A percentile compares a stretch with the other conserved stretches of the same genome.
These are phyloP conservation scores for Telopea speciosissima DNA, from an alignment of 177 flowering plant species.

Conservation along the genomic window DNA sequence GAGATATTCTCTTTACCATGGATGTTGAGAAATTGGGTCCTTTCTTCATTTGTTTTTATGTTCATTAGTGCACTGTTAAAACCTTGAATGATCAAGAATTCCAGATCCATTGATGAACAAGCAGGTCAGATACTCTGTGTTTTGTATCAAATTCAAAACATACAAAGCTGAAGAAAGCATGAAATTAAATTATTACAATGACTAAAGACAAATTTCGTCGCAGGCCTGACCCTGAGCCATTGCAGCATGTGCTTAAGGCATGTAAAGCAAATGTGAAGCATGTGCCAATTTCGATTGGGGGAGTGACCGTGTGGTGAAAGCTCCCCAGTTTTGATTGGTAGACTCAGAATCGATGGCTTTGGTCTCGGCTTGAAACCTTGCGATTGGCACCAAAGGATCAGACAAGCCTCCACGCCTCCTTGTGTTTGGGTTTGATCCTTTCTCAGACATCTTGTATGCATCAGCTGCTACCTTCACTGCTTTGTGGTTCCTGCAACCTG, in stretches of 20 bases:
- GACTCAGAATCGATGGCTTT: slow-evolving; percentile 20
- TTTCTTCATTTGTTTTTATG: too few species aligned
- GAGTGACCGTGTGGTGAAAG: slow-evolving; percentile 1
- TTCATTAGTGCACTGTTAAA: too few species aligned
- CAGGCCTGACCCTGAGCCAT: too few species aligned
- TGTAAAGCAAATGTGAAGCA: slow-evolving; percentile 18
- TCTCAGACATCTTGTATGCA: slow-evolving; percentile 12
- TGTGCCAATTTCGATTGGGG: slow-evolving; percentile 1
- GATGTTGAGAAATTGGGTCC: too few species aligned
- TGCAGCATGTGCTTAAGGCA: slow-evolving; percentile 7
- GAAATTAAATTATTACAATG: too few species aligned
- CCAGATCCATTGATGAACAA: too few species aligned
- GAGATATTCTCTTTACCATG: too few species aligned
- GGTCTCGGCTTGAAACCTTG: slow-evolving; percentile 32
- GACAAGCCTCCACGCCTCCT: slow-evolving; percentile 9
- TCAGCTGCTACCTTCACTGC: slow-evolving; percentile 43
- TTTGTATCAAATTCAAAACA: too few species aligned
- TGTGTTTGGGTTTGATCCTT: slow-evolving; percentile 7
- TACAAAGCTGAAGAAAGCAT: too few species aligned
- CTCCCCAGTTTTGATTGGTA: slow-evolving; percentile 13
- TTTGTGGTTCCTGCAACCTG: slow-evolving; percentile 46
- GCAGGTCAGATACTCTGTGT: too few species aligned
- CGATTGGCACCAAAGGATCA: slow-evolving; percentile 14
- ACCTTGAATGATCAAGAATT: too few species aligned
- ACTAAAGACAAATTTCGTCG: too few species aligned